These are phyloP conservation scores for Hanseniaspora sp. DNA, from an alignment of 1,139 yeast genomes.

Conservation along the genomic window DNA sequence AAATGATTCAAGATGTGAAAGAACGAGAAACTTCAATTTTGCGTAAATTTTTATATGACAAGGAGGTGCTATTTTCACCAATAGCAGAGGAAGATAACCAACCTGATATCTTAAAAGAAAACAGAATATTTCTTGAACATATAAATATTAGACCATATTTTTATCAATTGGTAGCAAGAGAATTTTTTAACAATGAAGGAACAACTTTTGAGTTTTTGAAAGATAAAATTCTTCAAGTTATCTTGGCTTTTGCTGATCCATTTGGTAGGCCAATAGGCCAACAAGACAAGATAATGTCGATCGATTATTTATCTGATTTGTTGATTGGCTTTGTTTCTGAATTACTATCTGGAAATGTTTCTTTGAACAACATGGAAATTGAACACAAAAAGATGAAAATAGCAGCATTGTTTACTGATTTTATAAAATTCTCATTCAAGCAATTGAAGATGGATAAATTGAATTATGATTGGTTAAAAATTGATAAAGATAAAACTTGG, in stretches of 20 bases:
- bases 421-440: constrained; percentile 1
- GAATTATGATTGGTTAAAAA: constrained; percentile 2
- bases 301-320: constrained; percentile 10
- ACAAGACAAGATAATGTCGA: constrained; percentile 9
- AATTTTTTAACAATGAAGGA: neutral
- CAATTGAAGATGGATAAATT: constrained; percentile 11
- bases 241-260: constrained; percentile 9
- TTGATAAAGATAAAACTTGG: constrained; percentile 4
- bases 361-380: neutral
- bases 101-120: constrained; percentile 7
- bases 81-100: neutral
- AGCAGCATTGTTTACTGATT: constrained; percentile 1
- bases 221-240: neutral
- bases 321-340: constrained; percentile 3
- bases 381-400: neutral
- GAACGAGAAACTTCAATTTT: neutral
- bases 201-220: constrained; percentile 5
- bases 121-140: constrained; percentile 3
- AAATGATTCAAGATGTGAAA: neutral
- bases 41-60: neutral
- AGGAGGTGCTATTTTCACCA: neutral
- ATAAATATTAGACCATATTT: neutral
- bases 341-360: neutral
- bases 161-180: constrained; percentile 1
- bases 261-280: constrained; percentile 8